phyloP scores from a whole-genome alignment of 805 yeast genomes.

The Yarrowia sp. region DNA sequence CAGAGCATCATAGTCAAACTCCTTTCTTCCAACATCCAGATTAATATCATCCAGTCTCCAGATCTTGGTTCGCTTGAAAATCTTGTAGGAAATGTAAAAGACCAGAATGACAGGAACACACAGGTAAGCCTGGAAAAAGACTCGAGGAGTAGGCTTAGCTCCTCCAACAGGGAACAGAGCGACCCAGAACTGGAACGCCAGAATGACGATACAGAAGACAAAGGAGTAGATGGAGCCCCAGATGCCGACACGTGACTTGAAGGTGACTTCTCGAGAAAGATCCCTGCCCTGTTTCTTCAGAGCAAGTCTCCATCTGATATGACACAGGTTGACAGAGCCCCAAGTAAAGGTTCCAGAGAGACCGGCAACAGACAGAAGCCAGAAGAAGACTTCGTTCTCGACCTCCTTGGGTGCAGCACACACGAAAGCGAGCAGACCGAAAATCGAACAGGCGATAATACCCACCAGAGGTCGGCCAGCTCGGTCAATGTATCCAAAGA shows the following conservation, averaged over 20 bases:
- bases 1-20: constrained; percentile 51
- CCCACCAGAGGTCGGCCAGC: constrained; percentile 73
- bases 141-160: constrained; percentile 42
- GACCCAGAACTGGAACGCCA: constrained; percentile 71
- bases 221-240: constrained; percentile 61
- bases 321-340: constrained; percentile 59
- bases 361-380: constrained; percentile 64
- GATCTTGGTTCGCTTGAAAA: constrained; percentile 47
- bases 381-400: constrained; percentile 55
- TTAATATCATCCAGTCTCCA: constrained; percentile 53
- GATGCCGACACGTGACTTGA: constrained; percentile 62
- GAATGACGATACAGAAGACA: constrained; percentile 52
- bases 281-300: constrained; percentile 58
- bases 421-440: constrained; percentile 56
- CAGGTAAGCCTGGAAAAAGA: constrained; percentile 65
- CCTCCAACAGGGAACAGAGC: constrained; percentile 70
- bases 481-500: constrained; percentile 64
- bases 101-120: constrained; percentile 61
- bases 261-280: constrained; percentile 56
- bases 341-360: constrained; percentile 62
- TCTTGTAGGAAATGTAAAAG: constrained; percentile 57
- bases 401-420: constrained; percentile 57
- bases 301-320: constrained; percentile 63
- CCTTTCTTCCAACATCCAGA: constrained; percentile 60
- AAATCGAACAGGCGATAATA: constrained; percentile 44